Base-by-base conservation (phyloP, 2,329 filamentous ascomycete species). In the Xylariaceae sp. region DNA sequence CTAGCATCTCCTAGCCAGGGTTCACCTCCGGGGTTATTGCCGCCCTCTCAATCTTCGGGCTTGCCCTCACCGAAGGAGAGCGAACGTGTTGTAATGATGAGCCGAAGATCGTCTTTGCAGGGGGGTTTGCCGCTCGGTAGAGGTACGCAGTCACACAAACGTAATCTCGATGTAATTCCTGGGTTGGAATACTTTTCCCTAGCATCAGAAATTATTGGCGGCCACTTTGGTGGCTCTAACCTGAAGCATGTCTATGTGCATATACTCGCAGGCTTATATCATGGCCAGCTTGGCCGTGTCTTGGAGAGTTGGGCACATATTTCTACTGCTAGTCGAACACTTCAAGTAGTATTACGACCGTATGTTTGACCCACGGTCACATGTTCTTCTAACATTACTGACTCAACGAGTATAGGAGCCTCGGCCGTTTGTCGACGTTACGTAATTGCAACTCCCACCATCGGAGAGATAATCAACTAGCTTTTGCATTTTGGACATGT, bases 401-500 rank as follows among this genome's bases (percentile, higher is more conserved):
- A 47, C 44, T 44, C 23, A 44, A 21, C 13, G 21, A 42, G 6
- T 43, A 16, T 55, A 81, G 79, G 70, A 79, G 78, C 57, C 67
- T 83, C 57, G 73, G 77, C 21, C 80, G 79, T 33, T 67, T 82
- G 52, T 73, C 73, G 6, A 72, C 69, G 1, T 63, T 71, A 27
- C 63, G 63, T 13, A 60, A 59, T 29, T 67, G 65, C 21, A 62
- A 78, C 24, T 46, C 48, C 6, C 73, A 71, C 32, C 78, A 76
- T 32, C 72, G 69, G 52, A 63, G 75, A 39, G 81, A 86, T 63
- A 90, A 92, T 66, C 78, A 87, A 51, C 78, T 88, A 29, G 78
- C 88, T 11, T 81, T 95, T 63, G 88, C 91, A 0, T 97, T 92
- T 65, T 97, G 93, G 93, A 94, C 92, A 6, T 96, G 91, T 68